Base-by-base conservation (phyloP, 192 early-diverging fungal species). In the Podila horticola region DNA sequence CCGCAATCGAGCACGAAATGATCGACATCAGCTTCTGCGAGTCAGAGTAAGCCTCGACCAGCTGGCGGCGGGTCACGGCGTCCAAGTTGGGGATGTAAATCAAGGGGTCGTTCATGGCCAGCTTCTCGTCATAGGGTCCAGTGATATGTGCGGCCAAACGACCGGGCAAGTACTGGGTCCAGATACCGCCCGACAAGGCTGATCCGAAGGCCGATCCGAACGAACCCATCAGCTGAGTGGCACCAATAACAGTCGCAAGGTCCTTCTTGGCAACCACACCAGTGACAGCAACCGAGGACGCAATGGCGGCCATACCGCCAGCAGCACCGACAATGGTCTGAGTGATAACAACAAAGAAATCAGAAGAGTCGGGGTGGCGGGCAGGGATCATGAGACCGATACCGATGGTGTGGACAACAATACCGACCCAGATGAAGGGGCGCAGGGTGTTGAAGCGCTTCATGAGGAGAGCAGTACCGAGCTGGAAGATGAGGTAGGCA, bases 261-360 rank as follows among this genome's bases (percentile, higher is more conserved):
- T 79, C 76, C 61, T 79, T 72, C 31, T 59, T 51, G 8, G 31
- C 65, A 45, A 79, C 76, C 28, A 55, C 65, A 48, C 76, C 76
- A 6, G 76, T 79, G 24, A 79, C 76, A 19, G 60, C 60, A 15
- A 79, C 76, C 1, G 65, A 64, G 30, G 59, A 33, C 24, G 76
- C 76, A 72, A 79, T 79, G 50, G 67, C 63, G 31, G 76, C 70
- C 76, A 79, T 79, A 62, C 76, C 76, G 41, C 76, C 76, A 0
- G 76, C 76, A 69, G 76, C 76, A 51, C 76, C 76, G 61, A 79
- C 76, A 69, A 79, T 60, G 28, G 70, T 79, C 70, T 79, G 76
- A 3, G 76, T 68, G 36, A 79, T 69, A 28, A 79, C 70, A 33
- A 79, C 70, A 57, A 79, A 69, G 34, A 52, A 59, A 59, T 79